Evolutionary conservation across 2,329 filamentous ascomycete species (phyloP).

Genomic region (Colletotrichum sansevieriae): DNA sequence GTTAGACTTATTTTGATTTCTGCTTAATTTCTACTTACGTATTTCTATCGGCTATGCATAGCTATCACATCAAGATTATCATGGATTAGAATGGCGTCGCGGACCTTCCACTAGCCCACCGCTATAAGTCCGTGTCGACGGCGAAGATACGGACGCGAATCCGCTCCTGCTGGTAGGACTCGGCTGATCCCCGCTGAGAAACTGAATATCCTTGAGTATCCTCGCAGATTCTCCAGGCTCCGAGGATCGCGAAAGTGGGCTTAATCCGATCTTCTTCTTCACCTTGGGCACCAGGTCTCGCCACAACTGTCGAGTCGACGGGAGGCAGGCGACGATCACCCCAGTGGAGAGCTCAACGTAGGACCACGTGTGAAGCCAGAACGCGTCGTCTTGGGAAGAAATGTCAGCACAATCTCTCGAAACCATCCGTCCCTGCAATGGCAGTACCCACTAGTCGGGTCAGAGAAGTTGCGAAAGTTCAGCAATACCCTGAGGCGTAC

Average conservation of each 20-base stretch:
- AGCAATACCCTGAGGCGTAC: constrained; percentile 55
- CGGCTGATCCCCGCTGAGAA: background rate
- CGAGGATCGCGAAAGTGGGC: background rate
- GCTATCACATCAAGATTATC: too few relatives aligned
- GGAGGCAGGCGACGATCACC: constrained; percentile 57
- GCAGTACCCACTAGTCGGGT: constrained; percentile 49
- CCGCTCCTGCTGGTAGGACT: constrained; percentile 1
- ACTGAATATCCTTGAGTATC: constrained; percentile 11
- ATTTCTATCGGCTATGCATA: too few relatives aligned
- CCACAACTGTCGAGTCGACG: constrained; percentile 43
- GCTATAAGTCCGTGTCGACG: background rate
- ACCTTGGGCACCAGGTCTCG: constrained; percentile 24
- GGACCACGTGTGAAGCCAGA: constrained; percentile 60
- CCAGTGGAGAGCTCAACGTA: constrained; percentile 59
- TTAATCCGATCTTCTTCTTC: constrained; percentile 1
- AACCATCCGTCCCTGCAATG: too few relatives aligned
- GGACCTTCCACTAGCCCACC: background rate
- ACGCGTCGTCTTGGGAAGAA: constrained; percentile 49
- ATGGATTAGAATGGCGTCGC: too few relatives aligned
- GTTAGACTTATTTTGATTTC: too few relatives aligned
- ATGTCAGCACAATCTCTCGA: constrained; percentile 46
- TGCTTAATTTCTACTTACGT: too few relatives aligned
- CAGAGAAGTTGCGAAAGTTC: constrained; percentile 57
- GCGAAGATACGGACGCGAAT: background rate
- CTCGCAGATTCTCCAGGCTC: background rate